Percentiles rank a stretch among this genome's conserved stretches.
These are phyloP conservation scores for Geosmithia morbida DNA, from an alignment of 2,329 filamentous ascomycete genomes.

Conservation along the genomic window DNA sequence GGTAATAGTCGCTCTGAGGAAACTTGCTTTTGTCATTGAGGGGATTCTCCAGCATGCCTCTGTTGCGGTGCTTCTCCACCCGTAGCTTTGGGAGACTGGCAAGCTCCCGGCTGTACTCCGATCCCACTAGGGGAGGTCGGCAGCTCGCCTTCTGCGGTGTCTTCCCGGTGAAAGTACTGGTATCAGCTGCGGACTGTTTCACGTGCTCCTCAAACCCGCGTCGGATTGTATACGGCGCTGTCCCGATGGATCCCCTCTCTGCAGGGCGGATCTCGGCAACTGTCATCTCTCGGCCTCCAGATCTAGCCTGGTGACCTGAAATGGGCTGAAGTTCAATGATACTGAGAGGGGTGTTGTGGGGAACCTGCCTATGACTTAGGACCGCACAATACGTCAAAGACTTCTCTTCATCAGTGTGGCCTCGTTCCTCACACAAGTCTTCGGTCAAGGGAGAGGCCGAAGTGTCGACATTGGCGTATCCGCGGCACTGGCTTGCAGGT, in stretches of 20 bases:
- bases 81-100: not conserved
- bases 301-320: not conserved
- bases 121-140: not conserved
- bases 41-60: not conserved
- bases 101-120: not conserved
- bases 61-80: not conserved
- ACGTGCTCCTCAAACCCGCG: not conserved
- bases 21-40: not conserved
- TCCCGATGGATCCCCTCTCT: not conserved
- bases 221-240: not conserved
- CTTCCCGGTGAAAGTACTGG: not conserved
- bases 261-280: not conserved
- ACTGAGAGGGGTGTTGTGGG: not conserved
- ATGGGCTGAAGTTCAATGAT: not conserved
- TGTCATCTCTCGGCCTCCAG: not conserved
- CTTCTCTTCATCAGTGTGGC: not conserved
- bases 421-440: not conserved
- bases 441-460: not conserved
- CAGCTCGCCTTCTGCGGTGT: not conserved
- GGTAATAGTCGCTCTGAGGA: not conserved
- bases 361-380: not conserved
- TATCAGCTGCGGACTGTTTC: not conserved
- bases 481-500: too few relatives aligned
- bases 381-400: not conserved
- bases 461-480: not conserved